phyloP scores from a whole-genome alignment of 495 filamentous ascomycete genomes.

The Aspergillus hancockii region DNA sequence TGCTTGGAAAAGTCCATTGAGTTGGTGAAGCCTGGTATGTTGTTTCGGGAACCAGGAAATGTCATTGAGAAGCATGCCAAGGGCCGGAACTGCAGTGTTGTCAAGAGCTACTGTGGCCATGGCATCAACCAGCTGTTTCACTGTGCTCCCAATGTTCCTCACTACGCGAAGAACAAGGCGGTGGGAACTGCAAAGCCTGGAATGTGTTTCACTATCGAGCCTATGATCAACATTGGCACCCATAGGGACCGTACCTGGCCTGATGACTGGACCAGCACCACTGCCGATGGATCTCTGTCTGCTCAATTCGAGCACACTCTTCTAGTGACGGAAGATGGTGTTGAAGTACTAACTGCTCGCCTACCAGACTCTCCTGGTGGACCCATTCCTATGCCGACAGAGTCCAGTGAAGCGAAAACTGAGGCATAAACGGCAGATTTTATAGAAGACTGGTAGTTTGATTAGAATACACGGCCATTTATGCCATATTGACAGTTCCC shows the following conservation, averaged over 20 bases:
- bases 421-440: not conserved
- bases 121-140: slow-evolving; percentile 87
- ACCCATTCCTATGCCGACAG: slow-evolving; percentile 64
- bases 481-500: not conserved
- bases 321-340: slow-evolving; percentile 88
- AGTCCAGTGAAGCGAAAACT: not conserved
- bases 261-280: slow-evolving; percentile 87
- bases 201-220: slow-evolving; percentile 94
- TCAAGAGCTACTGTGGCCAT: slow-evolving; percentile 88
- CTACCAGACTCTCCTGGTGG: slow-evolving; percentile 82
- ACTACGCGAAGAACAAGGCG: slow-evolving; percentile 90
- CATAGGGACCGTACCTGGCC: slow-evolving; percentile 85
- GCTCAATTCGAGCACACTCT: slow-evolving; percentile 96
- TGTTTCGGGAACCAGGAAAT: slow-evolving; percentile 81
- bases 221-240: slow-evolving; percentile 84
- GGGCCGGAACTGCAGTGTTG: slow-evolving; percentile 72
- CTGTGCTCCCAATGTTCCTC: slow-evolving; percentile 79
- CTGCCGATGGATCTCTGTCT: slow-evolving; percentile 76
- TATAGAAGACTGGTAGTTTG: not conserved
- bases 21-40: slow-evolving; percentile 81
- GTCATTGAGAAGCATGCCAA: slow-evolving; percentile 87
- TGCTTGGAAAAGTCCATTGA: slow-evolving; percentile 82
- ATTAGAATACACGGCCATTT: not conserved
- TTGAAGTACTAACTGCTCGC: slow-evolving; percentile 90
- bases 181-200: slow-evolving; percentile 82